These are phyloP conservation scores for Ophiostoma angusticollis DNA, from an alignment of 2,329 filamentous ascomycete genomes.

Conservation along the genomic window DNA sequence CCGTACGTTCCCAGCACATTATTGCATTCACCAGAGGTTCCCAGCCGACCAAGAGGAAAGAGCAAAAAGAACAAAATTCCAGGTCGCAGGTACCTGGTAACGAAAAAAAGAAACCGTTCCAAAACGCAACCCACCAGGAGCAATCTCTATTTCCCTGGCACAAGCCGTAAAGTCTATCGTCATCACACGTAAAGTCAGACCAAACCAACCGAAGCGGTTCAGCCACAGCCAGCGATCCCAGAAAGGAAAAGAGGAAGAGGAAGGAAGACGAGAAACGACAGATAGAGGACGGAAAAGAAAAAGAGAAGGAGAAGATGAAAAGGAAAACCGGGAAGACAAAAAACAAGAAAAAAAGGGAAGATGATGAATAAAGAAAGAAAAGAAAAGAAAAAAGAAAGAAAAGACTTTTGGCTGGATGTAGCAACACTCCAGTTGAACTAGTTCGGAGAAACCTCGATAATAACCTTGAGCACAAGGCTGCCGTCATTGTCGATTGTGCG, in stretches of 20 bases:
- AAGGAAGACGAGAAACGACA: not conserved
- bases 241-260: not conserved
- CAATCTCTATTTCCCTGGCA: too few relatives aligned
- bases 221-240: not conserved
- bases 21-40: too few relatives aligned
- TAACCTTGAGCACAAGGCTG: conserved; percentile 59
- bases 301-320: not conserved
- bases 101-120: too few relatives aligned
- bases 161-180: too few relatives aligned
- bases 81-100: too few relatives aligned
- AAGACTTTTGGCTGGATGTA: too few relatives aligned
- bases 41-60: too few relatives aligned
- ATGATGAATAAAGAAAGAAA: not conserved
- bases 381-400: not conserved
- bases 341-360: not conserved
- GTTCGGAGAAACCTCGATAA: conserved; percentile 30
- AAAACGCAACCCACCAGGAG: too few relatives aligned
- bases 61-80: too few relatives aligned
- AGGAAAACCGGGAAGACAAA: not conserved
- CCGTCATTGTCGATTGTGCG: conserved; percentile 55
- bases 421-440: not conserved
- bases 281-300: not conserved
- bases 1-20: too few relatives aligned
- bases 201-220: too few relatives aligned
- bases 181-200: too few relatives aligned